Conservation (phyloP, 257 asterid species). For the Fraxinus anomala region DNA sequence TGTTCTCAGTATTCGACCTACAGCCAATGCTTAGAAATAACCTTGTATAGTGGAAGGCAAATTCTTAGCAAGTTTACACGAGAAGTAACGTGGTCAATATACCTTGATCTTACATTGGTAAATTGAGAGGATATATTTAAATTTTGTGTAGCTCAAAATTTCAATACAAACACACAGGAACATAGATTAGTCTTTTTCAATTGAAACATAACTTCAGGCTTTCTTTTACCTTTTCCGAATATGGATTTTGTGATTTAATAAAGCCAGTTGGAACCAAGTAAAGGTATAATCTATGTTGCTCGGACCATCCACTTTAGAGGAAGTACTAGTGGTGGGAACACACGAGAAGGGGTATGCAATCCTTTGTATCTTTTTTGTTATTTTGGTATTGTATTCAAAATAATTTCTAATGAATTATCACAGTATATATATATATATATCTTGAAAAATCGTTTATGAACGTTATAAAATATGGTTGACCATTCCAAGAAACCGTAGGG, state of each 20-base stretch:
- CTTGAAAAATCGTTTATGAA: too few species aligned
- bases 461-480: too few species aligned
- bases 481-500: too few species aligned
- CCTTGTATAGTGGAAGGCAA: neutral
- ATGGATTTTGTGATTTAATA: neutral
- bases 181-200: neutral
- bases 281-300: too few species aligned
- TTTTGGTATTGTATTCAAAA: too few species aligned
- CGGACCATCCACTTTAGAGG: too few species aligned
- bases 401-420: too few species aligned
- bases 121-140: neutral
- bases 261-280: neutral
- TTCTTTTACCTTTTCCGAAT: neutral
- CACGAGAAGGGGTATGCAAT: too few species aligned
- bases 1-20: neutral
- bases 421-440: too few species aligned
- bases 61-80: neutral
- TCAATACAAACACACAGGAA: neutral
- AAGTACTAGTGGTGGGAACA: too few species aligned
- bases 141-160: neutral
- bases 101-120: neutral
- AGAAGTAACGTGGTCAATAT: neutral
- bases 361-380: too few species aligned
- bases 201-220: neutral
- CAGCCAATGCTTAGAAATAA: neutral